Percentiles rank a stretch among this genome's conserved stretches.
phyloP scores from a whole-genome alignment of 768 basidiomycete genomes.

The Daedalea quercina region DNA sequence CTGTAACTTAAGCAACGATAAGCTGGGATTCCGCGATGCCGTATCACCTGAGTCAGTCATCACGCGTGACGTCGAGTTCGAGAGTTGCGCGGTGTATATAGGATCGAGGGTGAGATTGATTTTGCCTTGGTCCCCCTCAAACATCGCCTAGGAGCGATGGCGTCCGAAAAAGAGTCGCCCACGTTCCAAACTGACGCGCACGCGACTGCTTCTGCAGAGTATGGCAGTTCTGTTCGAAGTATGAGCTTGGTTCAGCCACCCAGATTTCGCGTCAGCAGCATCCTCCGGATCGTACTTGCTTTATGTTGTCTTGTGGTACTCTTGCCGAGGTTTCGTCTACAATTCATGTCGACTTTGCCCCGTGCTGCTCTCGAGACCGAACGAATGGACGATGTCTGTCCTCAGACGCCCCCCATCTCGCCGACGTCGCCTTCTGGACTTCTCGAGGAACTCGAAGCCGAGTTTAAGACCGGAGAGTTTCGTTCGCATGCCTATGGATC shows the following conservation, averaged over 20 bases:
- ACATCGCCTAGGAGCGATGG: neutral
- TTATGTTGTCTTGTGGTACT: neutral
- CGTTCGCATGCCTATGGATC: conserved; percentile 15
- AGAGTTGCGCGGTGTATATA: no score
- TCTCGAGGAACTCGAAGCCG: conserved; percentile 22
- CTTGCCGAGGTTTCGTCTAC: neutral
- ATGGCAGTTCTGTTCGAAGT: neutral
- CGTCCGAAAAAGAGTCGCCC: neutral
- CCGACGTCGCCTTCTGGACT: conserved; percentile 23
- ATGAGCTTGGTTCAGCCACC: neutral
- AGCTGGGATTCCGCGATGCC: neutral
- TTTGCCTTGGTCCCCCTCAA: neutral
- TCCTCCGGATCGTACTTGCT: neutral
- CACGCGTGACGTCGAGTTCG: neutral
- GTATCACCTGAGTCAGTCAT: neutral
- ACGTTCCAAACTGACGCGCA: neutral
- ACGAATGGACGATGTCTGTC: conserved; percentile 19
- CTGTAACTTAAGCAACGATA: neutral
- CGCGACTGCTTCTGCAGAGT: no score
- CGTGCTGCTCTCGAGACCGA: neutral
- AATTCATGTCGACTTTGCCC: neutral
- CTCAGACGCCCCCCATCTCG: conserved; percentile 26
- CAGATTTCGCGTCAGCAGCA: neutral
- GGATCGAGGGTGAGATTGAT: no score
- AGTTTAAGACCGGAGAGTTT: conserved; percentile 28